These are phyloP conservation scores for Aspergillus conjunctus DNA, from an alignment of 495 filamentous ascomycete species.

Conservation along the genomic window DNA sequence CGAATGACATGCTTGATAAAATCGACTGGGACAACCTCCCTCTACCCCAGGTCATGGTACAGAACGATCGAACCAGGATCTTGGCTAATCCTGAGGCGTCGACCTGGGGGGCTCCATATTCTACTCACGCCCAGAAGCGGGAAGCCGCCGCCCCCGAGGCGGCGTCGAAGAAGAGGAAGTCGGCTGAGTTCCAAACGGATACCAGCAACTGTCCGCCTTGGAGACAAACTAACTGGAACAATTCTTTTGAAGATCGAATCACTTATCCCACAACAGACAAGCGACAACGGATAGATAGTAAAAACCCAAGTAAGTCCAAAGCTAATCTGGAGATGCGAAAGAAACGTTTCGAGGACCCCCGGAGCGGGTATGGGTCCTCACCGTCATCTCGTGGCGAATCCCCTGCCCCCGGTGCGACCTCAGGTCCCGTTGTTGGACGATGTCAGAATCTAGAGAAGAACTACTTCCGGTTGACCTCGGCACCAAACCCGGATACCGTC, in stretches of 20 bases:
- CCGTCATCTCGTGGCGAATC: conserved; percentile 57
- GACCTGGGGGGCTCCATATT: conserved; percentile 36
- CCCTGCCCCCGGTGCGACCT: conserved; percentile 55
- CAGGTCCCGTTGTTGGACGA: conserved; percentile 83
- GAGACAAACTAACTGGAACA: conserved; percentile 66
- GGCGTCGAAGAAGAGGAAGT: conserved; percentile 75
- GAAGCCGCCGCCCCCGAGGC: conserved; percentile 24
- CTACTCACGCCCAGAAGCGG: conserved; percentile 33
- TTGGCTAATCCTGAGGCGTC: conserved; percentile 43
- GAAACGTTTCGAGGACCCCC: conserved; percentile 77
- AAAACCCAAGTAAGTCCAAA: conserved; percentile 79
- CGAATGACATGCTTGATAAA: conserved; percentile 63
- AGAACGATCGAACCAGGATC: conserved; percentile 63
- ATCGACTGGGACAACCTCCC: conserved; percentile 83
- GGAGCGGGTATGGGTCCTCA: conserved; percentile 46
- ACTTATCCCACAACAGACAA: conserved; percentile 64
- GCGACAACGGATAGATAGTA: conserved; percentile 54
- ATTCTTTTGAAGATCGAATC: conserved; percentile 75
- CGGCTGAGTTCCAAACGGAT: conserved; percentile 59
- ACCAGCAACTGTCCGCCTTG: conserved; percentile 62
- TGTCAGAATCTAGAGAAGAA: conserved; percentile 87
- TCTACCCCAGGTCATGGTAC: conserved; percentile 85
- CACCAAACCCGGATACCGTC: conserved; percentile 82
- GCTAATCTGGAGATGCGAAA: conserved; percentile 85
- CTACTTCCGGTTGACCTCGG: conserved; percentile 89